Base-by-base conservation (phyloP, 345 rosid species). In the Lumnitzera racemosa region DNA sequence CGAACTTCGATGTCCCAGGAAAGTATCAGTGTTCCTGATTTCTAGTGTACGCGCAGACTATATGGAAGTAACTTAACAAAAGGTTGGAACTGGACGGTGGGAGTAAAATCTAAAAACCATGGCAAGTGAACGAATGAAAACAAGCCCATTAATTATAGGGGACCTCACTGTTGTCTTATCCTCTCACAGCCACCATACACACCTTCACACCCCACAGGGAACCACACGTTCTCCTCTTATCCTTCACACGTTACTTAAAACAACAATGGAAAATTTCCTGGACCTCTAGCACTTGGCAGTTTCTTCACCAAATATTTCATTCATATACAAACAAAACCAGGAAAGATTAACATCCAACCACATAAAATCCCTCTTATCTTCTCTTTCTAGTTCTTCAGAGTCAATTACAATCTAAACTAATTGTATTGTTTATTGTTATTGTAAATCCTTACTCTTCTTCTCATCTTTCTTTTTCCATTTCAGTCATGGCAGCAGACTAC, bases 401-500 rank as follows among this genome's bases (percentile, higher is more conserved):
- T 16, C 55, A 47, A 49, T 51, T 48, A 15, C 24, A 46, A n/a
- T 27, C 36, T 9, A 36, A 36, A 36, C 43, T 36, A 4, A 5
- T 9, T 36, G 43, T 7, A 36, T 36, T 36, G 50, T 27, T 12
- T 15, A 36, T 41, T 1, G 36, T 15, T 47, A 20, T 9, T 53
- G 49, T 23, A 17, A 4, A 29, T 14, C 11, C 16, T 25, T 20
- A 0, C 5, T 12, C 20, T 15, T 15, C 51, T 29, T 17, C 23
- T 25, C 20, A 3, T 16, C 36, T 59, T 12, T 41, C n/a, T 15
- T 49, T 15, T 17, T 46, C 49, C 0, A 23, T 47, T n/a, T 27
- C 47, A 7, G 46, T 55, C n/a, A 80, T 82, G 87, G 88, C 83
- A 49, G 73, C 68, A 46, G 81, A 83, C 58, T 66, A 65, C 57